Percentiles rank a stretch among this genome's conserved stretches.
Evolutionary conservation across 192 early-diverging fungal species (phyloP).

Genomic region (Piromyces finnis): DNA sequence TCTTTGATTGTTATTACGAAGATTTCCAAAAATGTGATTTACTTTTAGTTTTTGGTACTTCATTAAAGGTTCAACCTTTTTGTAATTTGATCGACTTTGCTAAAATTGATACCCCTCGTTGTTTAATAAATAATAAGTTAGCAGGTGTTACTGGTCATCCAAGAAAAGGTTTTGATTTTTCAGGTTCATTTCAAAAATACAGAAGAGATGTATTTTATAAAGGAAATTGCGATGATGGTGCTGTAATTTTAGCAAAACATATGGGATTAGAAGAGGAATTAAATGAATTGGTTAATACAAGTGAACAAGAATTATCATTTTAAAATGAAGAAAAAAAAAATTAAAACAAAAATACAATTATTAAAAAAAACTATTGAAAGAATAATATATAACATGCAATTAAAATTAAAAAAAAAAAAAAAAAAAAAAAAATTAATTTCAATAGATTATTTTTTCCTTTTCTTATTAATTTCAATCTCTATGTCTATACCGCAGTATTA

Average conservation of each 20-base stretch:
- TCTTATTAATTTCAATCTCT: neutral
- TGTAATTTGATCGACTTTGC: slow-evolving; percentile 55
- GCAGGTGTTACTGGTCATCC: neutral
- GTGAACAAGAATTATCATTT: no score
- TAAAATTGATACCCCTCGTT: slow-evolving; percentile 41
- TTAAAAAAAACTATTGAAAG: slow-evolving; percentile 14
- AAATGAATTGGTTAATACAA: no score
- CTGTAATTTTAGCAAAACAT: slow-evolving; percentile 39
- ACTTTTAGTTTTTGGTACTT: slow-evolving; percentile 87
- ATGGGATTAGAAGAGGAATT: slow-evolving; percentile 26
- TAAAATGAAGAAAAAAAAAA: no score
- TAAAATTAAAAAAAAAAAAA: no score
- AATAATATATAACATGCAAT: no score
- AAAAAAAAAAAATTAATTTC: no score
- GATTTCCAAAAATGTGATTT: slow-evolving; percentile 66
- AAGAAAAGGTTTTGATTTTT: slow-evolving; percentile 59
- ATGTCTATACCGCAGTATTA: no score
- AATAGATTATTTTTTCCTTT: neutral
- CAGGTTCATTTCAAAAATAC: slow-evolving; percentile 32
- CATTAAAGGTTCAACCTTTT: slow-evolving; percentile 80
- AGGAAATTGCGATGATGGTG: slow-evolving; percentile 74
- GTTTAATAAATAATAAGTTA: slow-evolving; percentile 64
- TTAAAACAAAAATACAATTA: slow-evolving; percentile 8
- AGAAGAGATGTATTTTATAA: slow-evolving; percentile 59
- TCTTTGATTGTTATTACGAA: slow-evolving; percentile 25